Evolutionary conservation across 1,284 basidiomycete species (phyloP).

Genomic region (Sanguinoderma infundibulare): DNA sequence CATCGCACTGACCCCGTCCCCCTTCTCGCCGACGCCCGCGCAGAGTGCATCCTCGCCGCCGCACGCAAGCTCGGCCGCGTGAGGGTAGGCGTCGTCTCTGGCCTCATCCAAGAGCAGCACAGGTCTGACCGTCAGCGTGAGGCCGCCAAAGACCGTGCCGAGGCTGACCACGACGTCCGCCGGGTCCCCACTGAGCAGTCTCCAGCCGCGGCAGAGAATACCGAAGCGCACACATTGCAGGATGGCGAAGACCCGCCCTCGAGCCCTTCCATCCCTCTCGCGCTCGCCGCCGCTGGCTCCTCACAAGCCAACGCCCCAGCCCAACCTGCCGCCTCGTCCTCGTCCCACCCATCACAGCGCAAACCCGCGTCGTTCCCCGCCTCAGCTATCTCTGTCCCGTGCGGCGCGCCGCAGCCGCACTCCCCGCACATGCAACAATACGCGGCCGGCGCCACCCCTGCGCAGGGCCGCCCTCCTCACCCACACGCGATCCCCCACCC

Average conservation of each 20-base stretch:
- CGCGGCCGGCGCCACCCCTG: neutral
- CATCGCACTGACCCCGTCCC: conserved; percentile 10
- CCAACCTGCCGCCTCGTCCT: neutral
- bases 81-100: conserved; percentile 51
- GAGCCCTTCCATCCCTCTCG: conserved; percentile 18
- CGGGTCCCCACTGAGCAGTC: too few species aligned
- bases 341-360: neutral
- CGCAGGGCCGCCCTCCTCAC: conserved; percentile 12
- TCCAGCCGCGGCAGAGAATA: neutral
- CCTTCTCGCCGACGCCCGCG: conserved; percentile 57
- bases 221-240: neutral
- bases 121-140: conserved; percentile 23
- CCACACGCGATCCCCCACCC: conserved; percentile 17
- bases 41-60: conserved; percentile 63
- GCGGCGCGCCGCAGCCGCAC: neutral
- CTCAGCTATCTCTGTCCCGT: conserved; percentile 3
- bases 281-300: neutral
- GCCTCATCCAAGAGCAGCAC: conserved; percentile 30
- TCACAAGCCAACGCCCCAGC: neutral
- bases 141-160: conserved; percentile 30
- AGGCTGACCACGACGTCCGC: too few species aligned
- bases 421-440: conserved; percentile 5
- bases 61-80: conserved; percentile 59
- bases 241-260: conserved; percentile 10
- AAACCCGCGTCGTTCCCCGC: conserved; percentile 10